phyloP scores from a whole-genome alignment of 2,329 filamentous ascomycete species.

The Botrytis paeoniae region DNA sequence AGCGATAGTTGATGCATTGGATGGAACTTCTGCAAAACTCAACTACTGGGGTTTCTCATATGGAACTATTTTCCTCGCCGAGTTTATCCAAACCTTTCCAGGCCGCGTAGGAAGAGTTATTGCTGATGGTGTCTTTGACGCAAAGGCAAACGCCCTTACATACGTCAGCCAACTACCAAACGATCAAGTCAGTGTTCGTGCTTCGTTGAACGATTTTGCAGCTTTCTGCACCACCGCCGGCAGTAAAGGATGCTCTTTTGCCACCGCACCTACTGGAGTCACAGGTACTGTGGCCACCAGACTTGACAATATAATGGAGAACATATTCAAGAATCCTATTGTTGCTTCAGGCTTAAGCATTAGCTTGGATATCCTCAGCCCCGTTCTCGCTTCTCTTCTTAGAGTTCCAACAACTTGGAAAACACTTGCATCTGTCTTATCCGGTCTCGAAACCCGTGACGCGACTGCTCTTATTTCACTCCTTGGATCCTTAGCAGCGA shows the following conservation, averaged over 20 bases:
- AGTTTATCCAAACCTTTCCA: slow-evolving; percentile 45
- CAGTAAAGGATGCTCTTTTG: slow-evolving; percentile 14
- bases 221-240: slow-evolving; percentile 21
- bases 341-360: neutral
- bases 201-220: slow-evolving; percentile 22
- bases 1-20: slow-evolving; percentile 21
- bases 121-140: slow-evolving; percentile 31
- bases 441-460: slow-evolving; percentile 17
- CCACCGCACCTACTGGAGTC: neutral
- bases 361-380: neutral
- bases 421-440: neutral
- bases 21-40: slow-evolving; percentile 30
- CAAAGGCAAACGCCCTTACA: slow-evolving; percentile 42
- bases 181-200: slow-evolving; percentile 22
- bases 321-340: neutral
- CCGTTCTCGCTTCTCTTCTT: neutral
- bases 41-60: slow-evolving; percentile 53
- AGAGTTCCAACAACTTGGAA: slow-evolving; percentile 17
- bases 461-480: slow-evolving; percentile 13
- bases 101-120: slow-evolving; percentile 43
- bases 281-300: neutral
- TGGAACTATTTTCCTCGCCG: slow-evolving; percentile 43
- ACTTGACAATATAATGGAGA: neutral
- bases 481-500: neutral
- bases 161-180: slow-evolving; percentile 23